These are phyloP conservation scores for Fonsecaea monophora DNA, from an alignment of 2,329 filamentous ascomycete genomes.

Conservation along the genomic window DNA sequence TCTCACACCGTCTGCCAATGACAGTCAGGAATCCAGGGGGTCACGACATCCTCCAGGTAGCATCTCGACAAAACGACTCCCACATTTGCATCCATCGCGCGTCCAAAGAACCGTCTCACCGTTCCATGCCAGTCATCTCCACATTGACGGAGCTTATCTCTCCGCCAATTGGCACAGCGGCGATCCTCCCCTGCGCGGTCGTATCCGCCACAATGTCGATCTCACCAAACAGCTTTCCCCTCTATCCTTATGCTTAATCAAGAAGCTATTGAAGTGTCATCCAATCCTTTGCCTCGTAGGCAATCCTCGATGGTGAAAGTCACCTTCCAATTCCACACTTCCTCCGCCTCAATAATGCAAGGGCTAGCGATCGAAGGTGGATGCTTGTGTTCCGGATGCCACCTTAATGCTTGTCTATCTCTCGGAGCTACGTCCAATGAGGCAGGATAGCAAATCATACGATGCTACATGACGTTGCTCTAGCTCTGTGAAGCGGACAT, in stretches of 20 bases:
- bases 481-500: not conserved
- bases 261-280: slow-evolving; percentile 20
- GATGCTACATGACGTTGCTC: slow-evolving; percentile 17
- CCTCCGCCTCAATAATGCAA: slow-evolving; percentile 21
- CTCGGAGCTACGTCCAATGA: slow-evolving; percentile 20
- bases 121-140: slow-evolving; percentile 6
- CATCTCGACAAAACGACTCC: not conserved
- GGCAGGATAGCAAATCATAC: slow-evolving; percentile 16
- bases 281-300: slow-evolving; percentile 20
- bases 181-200: not conserved
- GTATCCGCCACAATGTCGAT: slow-evolving; percentile 11
- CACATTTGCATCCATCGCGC: not conserved
- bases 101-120: slow-evolving; percentile 9
- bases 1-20: slow-evolving; percentile 11
- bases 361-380: slow-evolving; percentile 18
- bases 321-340: not conserved
- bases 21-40: not conserved
- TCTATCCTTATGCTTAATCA: slow-evolving; percentile 22
- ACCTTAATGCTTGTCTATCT: slow-evolving; percentile 23
- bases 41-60: not conserved
- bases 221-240: slow-evolving; percentile 6
- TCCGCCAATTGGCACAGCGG: not conserved
- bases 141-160: slow-evolving; percentile 4
- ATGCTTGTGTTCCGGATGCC: slow-evolving; percentile 11
- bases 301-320: not conserved